Evolutionary conservation across 2,329 filamentous ascomycete species (phyloP).

Genomic region (Neopestalotiopsis sp.): DNA sequence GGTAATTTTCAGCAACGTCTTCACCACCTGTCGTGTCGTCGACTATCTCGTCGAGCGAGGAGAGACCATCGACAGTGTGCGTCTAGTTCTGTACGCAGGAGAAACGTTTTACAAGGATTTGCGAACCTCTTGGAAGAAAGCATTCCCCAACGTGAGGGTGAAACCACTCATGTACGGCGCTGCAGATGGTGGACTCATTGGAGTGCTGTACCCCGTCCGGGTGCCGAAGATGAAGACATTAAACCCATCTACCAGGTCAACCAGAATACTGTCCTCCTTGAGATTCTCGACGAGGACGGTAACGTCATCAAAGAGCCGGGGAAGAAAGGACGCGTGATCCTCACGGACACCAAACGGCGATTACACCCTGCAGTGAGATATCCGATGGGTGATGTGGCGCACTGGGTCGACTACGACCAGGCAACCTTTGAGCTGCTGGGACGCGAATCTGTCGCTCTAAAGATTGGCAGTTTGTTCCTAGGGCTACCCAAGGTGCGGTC

Average conservation of each 20-base stretch:
- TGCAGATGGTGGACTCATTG: background rate
- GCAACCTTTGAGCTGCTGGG: background rate
- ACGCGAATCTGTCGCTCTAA: background rate
- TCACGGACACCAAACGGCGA: background rate
- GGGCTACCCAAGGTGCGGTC: background rate
- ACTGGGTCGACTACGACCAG: background rate
- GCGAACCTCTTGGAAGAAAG: background rate
- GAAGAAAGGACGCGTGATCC: background rate
- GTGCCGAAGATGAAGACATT: background rate
- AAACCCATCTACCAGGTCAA: background rate
- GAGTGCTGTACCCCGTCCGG: background rate
- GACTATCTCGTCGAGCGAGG: too few species aligned
- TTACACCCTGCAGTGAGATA: background rate
- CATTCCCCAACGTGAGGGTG: background rate
- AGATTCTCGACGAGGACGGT: background rate
- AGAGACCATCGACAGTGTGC: too few species aligned
- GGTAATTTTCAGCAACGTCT: too few species aligned
- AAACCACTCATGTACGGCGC: background rate
- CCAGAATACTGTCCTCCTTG: background rate
- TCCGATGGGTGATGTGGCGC: background rate
- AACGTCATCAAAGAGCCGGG: background rate
- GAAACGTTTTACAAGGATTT: slow-evolving; percentile 6
- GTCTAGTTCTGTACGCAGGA: background rate
- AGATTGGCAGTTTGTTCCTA: background rate
- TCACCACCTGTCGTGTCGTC: too few species aligned